Percentiles rank a stretch among this genome's conserved stretches.
Conservation (phyloP, 2,329 filamentous ascomycete genomes). For the Botrytis pseudocinerea region DNA sequence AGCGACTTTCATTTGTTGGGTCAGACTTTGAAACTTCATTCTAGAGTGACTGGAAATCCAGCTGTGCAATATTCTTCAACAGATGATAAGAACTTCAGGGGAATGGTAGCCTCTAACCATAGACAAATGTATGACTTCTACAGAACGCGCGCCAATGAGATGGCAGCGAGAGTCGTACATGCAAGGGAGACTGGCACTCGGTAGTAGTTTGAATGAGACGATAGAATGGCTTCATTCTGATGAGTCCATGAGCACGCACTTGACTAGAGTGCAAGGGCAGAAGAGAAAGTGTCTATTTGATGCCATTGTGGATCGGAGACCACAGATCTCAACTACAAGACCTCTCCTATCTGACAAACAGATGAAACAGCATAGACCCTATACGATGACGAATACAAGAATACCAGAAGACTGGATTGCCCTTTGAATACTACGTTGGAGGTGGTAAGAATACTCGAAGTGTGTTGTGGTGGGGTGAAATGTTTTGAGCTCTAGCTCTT, state of each 20-base stretch:
- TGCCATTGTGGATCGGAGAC: background rate
- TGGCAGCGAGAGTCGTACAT: background rate
- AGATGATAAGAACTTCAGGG: background rate
- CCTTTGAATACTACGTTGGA: too few relatives aligned
- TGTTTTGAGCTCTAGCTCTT: background rate
- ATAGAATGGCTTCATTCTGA: background rate
- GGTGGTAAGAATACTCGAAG: too few relatives aligned
- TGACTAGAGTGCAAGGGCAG: background rate
- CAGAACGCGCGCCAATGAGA: background rate
- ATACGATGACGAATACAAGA: accelerated
- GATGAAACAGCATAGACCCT: background rate
- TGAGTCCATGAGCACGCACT: background rate
- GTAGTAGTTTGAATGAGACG: background rate
- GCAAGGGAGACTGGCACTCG: background rate
- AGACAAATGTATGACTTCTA: background rate
- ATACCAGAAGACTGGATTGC: background rate
- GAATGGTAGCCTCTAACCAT: background rate
- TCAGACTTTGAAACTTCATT: background rate
- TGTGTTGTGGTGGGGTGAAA: background rate
- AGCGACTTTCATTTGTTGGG: background rate
- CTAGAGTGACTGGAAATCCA: background rate
- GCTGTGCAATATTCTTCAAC: background rate
- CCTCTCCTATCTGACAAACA: background rate
- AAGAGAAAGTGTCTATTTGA: background rate
- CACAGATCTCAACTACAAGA: background rate